Conservation (phyloP, 495 filamentous ascomycete genomes). For the Talaromyces liani region DNA sequence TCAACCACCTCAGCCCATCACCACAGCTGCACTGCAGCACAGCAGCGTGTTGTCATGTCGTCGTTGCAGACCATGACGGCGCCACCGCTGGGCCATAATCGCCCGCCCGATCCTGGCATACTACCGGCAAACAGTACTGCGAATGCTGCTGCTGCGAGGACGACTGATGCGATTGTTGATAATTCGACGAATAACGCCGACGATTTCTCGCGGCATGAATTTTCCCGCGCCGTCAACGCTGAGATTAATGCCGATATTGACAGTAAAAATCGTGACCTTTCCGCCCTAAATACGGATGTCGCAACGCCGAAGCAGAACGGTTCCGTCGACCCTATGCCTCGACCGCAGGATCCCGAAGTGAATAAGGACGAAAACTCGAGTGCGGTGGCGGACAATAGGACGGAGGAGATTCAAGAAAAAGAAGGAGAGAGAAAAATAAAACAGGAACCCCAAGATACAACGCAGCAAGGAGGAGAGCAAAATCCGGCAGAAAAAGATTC, state of each 20-base stretch:
- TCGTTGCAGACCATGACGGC: conserved; percentile 51
- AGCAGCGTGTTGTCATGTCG: conserved; percentile 41
- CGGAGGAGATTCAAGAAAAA: not conserved
- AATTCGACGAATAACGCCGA: not conserved
- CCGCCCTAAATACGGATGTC: not conserved
- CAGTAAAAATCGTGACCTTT: not conserved
- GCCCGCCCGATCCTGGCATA: conserved; percentile 38
- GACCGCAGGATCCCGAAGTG: not conserved
- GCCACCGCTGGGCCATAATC: conserved; percentile 42
- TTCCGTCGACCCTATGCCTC: not conserved
- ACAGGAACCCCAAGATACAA: not conserved
- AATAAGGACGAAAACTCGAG: not conserved
- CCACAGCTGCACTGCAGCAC: conserved; percentile 10
- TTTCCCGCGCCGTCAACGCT: not conserved
- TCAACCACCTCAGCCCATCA: conserved; percentile 15
- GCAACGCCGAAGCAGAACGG: not conserved
- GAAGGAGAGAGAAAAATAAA: not conserved
- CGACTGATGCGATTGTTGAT: not conserved
- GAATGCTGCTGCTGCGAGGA: not conserved
- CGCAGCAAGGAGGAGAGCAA: not conserved
- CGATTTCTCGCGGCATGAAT: not conserved
- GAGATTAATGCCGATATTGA: not conserved
- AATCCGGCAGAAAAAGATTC: not conserved
- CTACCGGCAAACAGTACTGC: not conserved
- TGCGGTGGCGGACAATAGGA: not conserved